These are phyloP conservation scores for Coemansia sp. DNA, from an alignment of 192 early-diverging fungal genomes.

Conservation along the genomic window DNA sequence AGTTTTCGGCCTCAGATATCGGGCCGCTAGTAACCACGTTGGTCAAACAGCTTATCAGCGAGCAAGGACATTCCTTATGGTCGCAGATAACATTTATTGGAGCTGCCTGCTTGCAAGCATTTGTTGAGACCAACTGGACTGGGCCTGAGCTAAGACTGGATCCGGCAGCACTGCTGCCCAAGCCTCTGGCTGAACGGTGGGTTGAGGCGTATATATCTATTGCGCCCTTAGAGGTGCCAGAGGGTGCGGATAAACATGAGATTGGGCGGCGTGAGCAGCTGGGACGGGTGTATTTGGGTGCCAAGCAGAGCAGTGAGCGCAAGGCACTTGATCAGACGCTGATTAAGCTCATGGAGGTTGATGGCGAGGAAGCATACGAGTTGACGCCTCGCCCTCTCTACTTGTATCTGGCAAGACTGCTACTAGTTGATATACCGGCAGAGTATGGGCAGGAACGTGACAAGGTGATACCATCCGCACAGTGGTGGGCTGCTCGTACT, in stretches of 20 bases:
- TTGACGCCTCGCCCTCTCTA: slow-evolving; percentile 68
- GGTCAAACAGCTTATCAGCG: slow-evolving; percentile 7
- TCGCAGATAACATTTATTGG: slow-evolving; percentile 52
- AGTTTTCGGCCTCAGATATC: slow-evolving; percentile 46
- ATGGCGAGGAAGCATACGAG: slow-evolving; percentile 84
- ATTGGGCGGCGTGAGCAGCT: slow-evolving; percentile 43
- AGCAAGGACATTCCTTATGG: slow-evolving; percentile 19
- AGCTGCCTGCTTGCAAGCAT: slow-evolving; percentile 71
- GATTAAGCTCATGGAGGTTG: slow-evolving; percentile 61
- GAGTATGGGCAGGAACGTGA: slow-evolving; percentile 15
- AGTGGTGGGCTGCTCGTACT: slow-evolving; percentile 76
- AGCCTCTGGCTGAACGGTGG: slow-evolving; percentile 17
- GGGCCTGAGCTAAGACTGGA: slow-evolving; percentile 72
- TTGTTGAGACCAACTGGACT: slow-evolving; percentile 87
- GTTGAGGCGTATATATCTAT: slow-evolving; percentile 30
- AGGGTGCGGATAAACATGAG: slow-evolving; percentile 44
- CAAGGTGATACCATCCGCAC: slow-evolving; percentile 28
- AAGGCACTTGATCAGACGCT: slow-evolving; percentile 23
- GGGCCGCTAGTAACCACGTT: slow-evolving; percentile 26
- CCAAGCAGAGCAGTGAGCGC: slow-evolving; percentile 36
- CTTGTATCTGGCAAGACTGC: slow-evolving; percentile 61
- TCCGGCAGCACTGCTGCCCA: slow-evolving; percentile 59
- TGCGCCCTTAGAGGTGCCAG: slow-evolving; percentile 30
- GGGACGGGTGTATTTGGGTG: slow-evolving; percentile 43
- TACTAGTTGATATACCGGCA: slow-evolving; percentile 61